Conservation (phyloP, 345 rosid species). For the Punica granatum region DNA sequence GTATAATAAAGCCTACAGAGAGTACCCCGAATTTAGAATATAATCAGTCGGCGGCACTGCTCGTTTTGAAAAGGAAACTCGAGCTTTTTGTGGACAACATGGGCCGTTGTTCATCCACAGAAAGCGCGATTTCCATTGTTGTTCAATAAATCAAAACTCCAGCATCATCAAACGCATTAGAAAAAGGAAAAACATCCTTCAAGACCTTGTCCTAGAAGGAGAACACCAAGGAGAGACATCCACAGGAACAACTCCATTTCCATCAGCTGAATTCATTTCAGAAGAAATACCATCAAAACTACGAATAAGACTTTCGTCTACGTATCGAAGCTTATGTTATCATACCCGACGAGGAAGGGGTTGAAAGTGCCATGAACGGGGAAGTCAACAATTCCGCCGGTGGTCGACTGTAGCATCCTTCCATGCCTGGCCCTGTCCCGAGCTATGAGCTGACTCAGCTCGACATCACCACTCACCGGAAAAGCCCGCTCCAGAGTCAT, state of each 20-base stretch:
- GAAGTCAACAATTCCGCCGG: slow-evolving; percentile 60
- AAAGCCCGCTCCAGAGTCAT: slow-evolving; percentile 34
- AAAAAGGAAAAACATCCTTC: not conserved
- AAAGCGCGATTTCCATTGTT: too few species aligned
- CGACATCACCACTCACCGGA: slow-evolving; percentile 44
- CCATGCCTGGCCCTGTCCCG: slow-evolving; percentile 69
- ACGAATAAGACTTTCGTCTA: too few species aligned
- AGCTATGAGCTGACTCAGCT: slow-evolving; percentile 48
- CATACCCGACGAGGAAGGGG: slow-evolving; percentile 84
- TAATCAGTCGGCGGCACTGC: too few species aligned
- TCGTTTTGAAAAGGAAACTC: too few species aligned
- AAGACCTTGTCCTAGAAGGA: too few species aligned
- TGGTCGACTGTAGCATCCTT: slow-evolving; percentile 56
- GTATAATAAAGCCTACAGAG: slow-evolving; percentile 73
- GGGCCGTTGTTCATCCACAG: too few species aligned
- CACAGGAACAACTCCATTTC: too few species aligned
- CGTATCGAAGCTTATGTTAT: slow-evolving; percentile 4
- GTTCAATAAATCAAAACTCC: not conserved
- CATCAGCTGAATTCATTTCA: too few species aligned
- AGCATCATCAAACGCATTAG: not conserved
- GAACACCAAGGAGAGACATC: too few species aligned
- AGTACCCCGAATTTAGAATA: not conserved
- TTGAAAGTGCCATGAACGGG: slow-evolving; percentile 71
- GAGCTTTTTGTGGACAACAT: too few species aligned
- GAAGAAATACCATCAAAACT: too few species aligned